Evolutionary conservation across 768 basidiomycete species (phyloP).

Genomic region (Glaciozyma antarctica): DNA sequence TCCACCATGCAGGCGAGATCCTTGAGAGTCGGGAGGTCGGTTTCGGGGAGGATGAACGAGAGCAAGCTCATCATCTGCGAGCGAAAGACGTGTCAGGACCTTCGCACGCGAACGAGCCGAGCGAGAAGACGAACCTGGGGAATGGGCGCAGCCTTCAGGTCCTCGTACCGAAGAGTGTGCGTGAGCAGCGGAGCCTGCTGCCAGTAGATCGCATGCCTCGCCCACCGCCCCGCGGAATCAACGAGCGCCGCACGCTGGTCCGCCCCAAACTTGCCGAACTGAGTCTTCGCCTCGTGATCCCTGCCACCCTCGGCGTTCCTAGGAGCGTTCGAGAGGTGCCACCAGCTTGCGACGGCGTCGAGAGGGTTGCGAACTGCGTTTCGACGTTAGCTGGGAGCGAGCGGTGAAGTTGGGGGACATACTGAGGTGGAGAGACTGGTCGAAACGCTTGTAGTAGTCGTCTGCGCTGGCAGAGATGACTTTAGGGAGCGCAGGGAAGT

Average conservation of each 20-base stretch:
- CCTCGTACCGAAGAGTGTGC: constrained; percentile 18
- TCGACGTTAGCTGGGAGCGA: too few relatives aligned
- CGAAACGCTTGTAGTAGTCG: constrained; percentile 6
- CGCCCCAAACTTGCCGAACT: neutral
- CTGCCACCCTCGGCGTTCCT: neutral
- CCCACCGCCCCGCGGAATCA: neutral
- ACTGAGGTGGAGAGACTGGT: constrained; percentile 12
- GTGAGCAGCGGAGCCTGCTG: constrained; percentile 19
- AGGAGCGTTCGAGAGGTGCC: neutral
- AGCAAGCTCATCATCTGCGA: constrained; percentile 25
- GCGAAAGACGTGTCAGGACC: neutral
- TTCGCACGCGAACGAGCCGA: too few relatives aligned
- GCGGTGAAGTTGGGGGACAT: neutral
- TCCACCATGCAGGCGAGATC: constrained; percentile 21
- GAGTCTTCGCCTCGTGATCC: neutral
- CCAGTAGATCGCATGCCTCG: constrained; percentile 24
- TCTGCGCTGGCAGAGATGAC: neutral
- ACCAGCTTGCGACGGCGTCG: constrained; percentile 11
- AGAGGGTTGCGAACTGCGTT: constrained; percentile 22
- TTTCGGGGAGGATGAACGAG: constrained; percentile 24
- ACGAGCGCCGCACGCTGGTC: neutral
- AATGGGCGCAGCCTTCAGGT: constrained; percentile 21
- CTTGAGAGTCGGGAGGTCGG: constrained; percentile 12
- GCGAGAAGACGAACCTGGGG: constrained; percentile 10
- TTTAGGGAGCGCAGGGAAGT: constrained; percentile 14